Percentiles rank a stretch among this genome's conserved stretches.
Conservation (phyloP, 2,329 filamentous ascomycete genomes). For the Pleomassaria siparia region DNA sequence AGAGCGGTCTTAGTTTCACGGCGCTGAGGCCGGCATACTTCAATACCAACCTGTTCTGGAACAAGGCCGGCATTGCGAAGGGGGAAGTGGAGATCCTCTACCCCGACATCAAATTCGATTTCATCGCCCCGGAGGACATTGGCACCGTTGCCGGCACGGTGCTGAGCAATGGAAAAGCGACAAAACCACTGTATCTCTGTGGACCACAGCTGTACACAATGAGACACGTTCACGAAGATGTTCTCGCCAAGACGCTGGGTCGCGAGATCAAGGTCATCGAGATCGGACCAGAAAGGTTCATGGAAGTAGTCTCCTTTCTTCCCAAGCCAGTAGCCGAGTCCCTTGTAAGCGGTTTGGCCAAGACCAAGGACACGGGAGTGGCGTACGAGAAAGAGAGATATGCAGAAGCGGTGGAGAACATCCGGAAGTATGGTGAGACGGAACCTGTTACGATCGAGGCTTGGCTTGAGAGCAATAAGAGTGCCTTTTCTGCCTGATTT, state of each 20-base stretch:
- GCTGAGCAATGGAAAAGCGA: not conserved
- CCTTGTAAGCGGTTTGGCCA: not conserved
- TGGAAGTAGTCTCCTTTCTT: not conserved
- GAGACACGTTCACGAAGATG: not conserved
- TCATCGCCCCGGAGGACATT: constrained; percentile 7
- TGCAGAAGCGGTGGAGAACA: constrained; percentile 4
- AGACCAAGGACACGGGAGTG: not conserved
- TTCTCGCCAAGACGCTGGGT: not conserved
- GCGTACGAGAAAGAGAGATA: not conserved
- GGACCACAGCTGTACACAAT: not conserved
- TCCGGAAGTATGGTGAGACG: not conserved
- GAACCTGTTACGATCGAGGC: not conserved
- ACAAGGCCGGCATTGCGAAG: constrained; percentile 1
- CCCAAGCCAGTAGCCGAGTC: not conserved
- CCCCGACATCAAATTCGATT: constrained; percentile 5
- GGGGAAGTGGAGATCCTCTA: constrained; percentile 4
- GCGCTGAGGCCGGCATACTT: constrained; percentile 9
- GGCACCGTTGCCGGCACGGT: not conserved
- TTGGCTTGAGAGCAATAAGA: not conserved
- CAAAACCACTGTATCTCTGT: not conserved
- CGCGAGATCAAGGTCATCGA: not conserved
- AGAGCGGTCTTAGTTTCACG: not conserved
- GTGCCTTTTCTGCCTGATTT: not conserved
- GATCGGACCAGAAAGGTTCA: not conserved
- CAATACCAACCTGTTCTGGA: constrained; percentile 7